Base-by-base conservation (phyloP, 345 rosid species). In the Dimocarpus longan region DNA sequence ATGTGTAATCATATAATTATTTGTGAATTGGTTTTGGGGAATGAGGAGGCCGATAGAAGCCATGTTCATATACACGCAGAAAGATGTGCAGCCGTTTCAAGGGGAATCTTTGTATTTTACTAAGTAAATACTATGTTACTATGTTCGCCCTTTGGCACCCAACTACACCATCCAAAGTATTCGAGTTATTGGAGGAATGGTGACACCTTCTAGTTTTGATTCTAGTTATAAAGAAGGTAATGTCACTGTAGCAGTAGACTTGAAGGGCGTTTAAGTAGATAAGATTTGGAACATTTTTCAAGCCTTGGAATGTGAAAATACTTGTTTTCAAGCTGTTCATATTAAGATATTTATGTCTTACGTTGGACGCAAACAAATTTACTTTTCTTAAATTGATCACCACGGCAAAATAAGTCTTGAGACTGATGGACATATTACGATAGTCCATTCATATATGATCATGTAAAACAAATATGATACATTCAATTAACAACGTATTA, bases 91-190 rank as follows among this genome's bases (percentile, higher is more conserved):
- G 70, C 74, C 5, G 48, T 68, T 71, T 70, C 88, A 71, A 84
- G 87, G 75, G 59, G 86, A 82, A 86, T 81, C 87, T 88, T 83
- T 75, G 74, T 66, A 66, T 75, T 18, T 60, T 48, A 26, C 48
- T 24, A 68, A 54, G 13, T 22, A 39, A 39, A 73, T 74, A 26
- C 68, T 62, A 42, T 18, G 32, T 73, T 59, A 11, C 67, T 52
- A 15, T 44, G 13, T 1, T 11, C 26, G 26, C 66, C 56, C 40
- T 70, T 60, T 48, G 40, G 70, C 76, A 64, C 62, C 42, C 77
- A 57, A 48, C 37, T 3, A 22, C 40, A 24, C 18, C 43, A 68
- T 52, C 24, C 16, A 26, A 64, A 19, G 43, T 37, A 39, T 5
- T 74, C 26, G 78, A 64, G 28, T 75, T 59, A 24, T 3, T 42